These are phyloP conservation scores for Lantana camara DNA, from an alignment of 257 asterid species.

Conservation along the genomic window DNA sequence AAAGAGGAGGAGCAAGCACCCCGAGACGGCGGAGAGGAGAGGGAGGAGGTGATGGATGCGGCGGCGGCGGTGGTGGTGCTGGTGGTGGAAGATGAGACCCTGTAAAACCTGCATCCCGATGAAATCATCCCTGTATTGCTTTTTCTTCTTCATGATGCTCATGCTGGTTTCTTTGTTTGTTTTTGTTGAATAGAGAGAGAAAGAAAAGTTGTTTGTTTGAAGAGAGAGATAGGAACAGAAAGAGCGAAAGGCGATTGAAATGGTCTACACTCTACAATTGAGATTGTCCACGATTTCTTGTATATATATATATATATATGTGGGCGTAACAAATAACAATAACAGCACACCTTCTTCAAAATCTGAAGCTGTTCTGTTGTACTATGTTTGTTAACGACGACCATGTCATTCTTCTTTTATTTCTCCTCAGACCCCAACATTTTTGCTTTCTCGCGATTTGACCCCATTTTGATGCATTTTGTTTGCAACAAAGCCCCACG, in stretches of 20 bases:
- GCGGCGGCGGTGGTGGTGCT: constrained; percentile 43
- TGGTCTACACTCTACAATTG: neutral
- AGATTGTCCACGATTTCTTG: no score
- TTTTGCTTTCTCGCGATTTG: constrained; percentile 3
- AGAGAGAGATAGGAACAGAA: constrained; percentile 21
- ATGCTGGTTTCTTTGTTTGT: neutral
- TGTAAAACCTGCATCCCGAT: constrained; percentile 46
- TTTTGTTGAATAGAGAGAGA: neutral
- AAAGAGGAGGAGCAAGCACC: constrained; percentile 41
- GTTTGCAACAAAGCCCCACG: constrained; percentile 16
- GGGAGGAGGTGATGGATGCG: constrained; percentile 45
- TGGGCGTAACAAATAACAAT: neutral
- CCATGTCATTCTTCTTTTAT: constrained; percentile 4
- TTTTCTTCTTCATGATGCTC: constrained; percentile 50
- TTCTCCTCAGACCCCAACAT: constrained; percentile 1
- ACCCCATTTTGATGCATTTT: constrained; percentile 26
- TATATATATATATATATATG: neutral
- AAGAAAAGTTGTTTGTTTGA: neutral
- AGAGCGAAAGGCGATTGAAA: neutral
- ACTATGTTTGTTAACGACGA: constrained; percentile 28
- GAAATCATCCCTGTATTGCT: constrained; percentile 25
- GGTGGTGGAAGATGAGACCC: constrained; percentile 45
- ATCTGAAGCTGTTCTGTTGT: constrained; percentile 19
- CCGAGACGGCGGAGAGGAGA: constrained; percentile 45
- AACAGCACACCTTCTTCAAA: no score